Base-by-base conservation (phyloP, 768 basidiomycete genomes). In the Termitomyces sp. region DNA sequence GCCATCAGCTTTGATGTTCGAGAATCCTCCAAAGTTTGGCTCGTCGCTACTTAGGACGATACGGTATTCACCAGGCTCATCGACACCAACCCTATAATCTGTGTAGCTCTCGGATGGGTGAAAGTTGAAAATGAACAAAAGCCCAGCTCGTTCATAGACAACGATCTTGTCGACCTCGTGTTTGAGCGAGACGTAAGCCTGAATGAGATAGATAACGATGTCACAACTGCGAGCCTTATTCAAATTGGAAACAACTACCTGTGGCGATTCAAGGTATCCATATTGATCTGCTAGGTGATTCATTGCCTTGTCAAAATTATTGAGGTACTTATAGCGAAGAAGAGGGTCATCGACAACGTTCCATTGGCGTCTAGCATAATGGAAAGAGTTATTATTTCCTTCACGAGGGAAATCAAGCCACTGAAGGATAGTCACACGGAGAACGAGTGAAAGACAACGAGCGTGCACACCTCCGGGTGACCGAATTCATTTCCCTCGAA, bases 321-420 rank as follows among this genome's bases (percentile, higher is more conserved):
- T 93, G 58, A 99, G 79, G 74, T 93, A 98, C 72, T 77, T 87
- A 79, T 99, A 99, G n/a, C 97, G 87, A 61, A 98, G 78, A 43
- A 91, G 62, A 0, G 66, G 64, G 69, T 99, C 94, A 70, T 97
- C 96, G 51, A 92, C 86, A 36, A 98, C 79, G 69, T 95, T 95
- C 91, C 95, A 99, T 68, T 98, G 97, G 28, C 97, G 86, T 43
- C 97, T 88, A 23, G 97, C 95, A 70, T 99, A 91, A 65, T 97
- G 91, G 84, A 95, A 99, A 13, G 95, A 97, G 73, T 94, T 92
- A 70, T 85, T 82, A 70, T 99, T 99, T 20, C 97, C 97, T 66
- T 86, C 92, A 33, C 97, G 90, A 44, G 97, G 97, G 76, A 99
- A 99, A 74, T 99, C 97, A 67, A 99, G 93, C 97, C 97, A 99